Base-by-base conservation (phyloP, 2,329 filamentous ascomycete genomes). In the Hypoxylon sp. region DNA sequence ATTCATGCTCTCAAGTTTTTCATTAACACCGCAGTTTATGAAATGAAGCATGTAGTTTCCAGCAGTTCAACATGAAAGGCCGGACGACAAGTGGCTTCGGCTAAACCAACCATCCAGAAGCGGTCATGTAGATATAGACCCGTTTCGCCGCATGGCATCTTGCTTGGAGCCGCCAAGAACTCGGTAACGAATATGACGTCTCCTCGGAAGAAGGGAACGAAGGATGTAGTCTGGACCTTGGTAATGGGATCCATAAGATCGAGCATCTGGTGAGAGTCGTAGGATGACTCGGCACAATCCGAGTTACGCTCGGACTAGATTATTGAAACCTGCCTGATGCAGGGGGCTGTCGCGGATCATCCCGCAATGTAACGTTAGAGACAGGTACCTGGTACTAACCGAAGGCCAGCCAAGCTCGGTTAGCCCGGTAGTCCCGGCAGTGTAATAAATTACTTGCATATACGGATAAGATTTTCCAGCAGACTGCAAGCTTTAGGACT, bases 251-350 rank as follows among this genome's bases (percentile, higher is more conserved):
- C 15, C 19, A 52, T 6, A 15, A 55, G 24, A 60, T 60, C 42
- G 21, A 29, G 50, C 56, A 51, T 65, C 50, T 55, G 44, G 42
- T 55, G 51, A 56, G 31, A 50, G 27, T 55, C 29, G 37, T 44
- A 37, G 44, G 51, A 57, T 57, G 39, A 13, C 44, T 67, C 63
- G 67, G 67, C 52, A 17, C 21, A 42, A 61, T 50, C 67, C 63
- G 67, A 62, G 24, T 52, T 55, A 37, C 61, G 68, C 65, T 68
- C 37, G 32, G 62, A n/a, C 62, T 57, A 63, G 44, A 62, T 35
- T 13, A 54, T 6, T 70, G 68, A 70, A 70, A 70, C 68, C 58
- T 42, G 56, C 46, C 57, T 70, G 68, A 65, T 47, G 68, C 68
- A 68, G 64, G 61, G 60, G 53, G 27, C 17, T 53, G 64, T 69